A percentile compares a stretch with the other conserved stretches of the same genome.
These are phyloP conservation scores for Borovskyia barvae DNA, from an alignment of 208 protist species.

Conservation along the genomic window DNA sequence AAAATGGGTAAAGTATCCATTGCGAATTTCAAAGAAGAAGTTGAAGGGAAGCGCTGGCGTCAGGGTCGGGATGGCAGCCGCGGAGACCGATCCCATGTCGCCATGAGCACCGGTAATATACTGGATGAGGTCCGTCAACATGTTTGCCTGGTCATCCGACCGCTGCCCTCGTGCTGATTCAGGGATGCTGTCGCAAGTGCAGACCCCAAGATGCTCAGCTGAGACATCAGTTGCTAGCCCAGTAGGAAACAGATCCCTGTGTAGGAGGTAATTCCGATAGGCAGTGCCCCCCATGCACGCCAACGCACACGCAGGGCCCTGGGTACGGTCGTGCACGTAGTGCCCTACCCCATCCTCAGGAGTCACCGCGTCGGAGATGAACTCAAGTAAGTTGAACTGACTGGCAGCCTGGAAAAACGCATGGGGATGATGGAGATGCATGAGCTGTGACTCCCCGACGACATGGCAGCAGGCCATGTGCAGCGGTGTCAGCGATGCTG, in stretches of 20 bases:
- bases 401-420: conserved; percentile 70
- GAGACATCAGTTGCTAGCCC: too few relatives aligned
- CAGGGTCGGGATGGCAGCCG: neutral
- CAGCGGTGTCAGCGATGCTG: neutral
- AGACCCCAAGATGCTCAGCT: too few relatives aligned
- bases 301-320: conserved; percentile 68
- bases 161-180: conserved; percentile 28
- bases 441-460: conserved; percentile 14
- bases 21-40: conserved; percentile 29
- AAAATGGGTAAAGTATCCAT: conserved; percentile 35
- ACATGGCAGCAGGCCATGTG: conserved; percentile 25
- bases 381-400: conserved; percentile 84
- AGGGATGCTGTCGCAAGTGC: too few relatives aligned
- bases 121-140: conserved; percentile 23
- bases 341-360: conserved; percentile 52
- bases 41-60: conserved; percentile 2
- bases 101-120: conserved; percentile 19
- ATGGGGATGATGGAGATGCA: conserved; percentile 23
- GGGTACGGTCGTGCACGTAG: conserved; percentile 62
- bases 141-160: conserved; percentile 24
- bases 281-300: conserved; percentile 51
- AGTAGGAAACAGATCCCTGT: conserved; percentile 21
- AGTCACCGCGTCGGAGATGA: conserved; percentile 23
- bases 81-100: neutral
- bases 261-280: conserved; percentile 75